Base-by-base conservation (phyloP, 73 alveolate species). In the Uronychia binucleata region DNA sequence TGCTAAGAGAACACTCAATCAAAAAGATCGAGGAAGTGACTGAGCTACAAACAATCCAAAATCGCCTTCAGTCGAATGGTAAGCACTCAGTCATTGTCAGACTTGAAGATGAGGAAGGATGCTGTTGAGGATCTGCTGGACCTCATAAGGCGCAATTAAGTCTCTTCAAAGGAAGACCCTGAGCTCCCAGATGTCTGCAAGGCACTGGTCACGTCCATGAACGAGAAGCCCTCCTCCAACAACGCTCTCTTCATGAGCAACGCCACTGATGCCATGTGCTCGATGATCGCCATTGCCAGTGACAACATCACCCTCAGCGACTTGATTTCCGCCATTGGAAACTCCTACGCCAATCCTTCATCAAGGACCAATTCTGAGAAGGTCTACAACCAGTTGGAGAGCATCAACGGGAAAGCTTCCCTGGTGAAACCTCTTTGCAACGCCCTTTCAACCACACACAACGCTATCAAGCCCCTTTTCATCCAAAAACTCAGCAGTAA, bases 361-460 rank as follows among this genome's bases (percentile, higher is more conserved):
- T 46, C 67, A 46, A 46, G 67, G 67, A 46, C 19, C 19, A 46
- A 46, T 19, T 46, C 67, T 11, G 67, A 46, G 19, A 46, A 46
- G 67, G n/a, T 46, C 5, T 46, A 46, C 19, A 46, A 46, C 19
- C 67, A 46, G 19, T 5, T 46, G 19, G 67, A 46, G 19, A 11
- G n/a, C 5, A 46, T 46, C n/a, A 46, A 46, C 19, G 67, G 67
- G 67, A 46, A 46, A 19, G 19, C 19, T 11, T 5, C 67, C 5
- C 67, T 79, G 26, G 86, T 57, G 0, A 28, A 57, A 35, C 86
- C 86, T 26, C 34, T 79, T 5, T 79, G 86, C n/a, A 79, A 57
- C 57, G 5, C 86, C 0, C 28, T 79, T 27, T 26, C 77, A 8
- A 26, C 79, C 28, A 28, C 67, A 8, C 34, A 79, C 27, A n/a